These are phyloP conservation scores for Asclepias syriaca DNA, from an alignment of 257 asterid species.

Conservation along the genomic window DNA sequence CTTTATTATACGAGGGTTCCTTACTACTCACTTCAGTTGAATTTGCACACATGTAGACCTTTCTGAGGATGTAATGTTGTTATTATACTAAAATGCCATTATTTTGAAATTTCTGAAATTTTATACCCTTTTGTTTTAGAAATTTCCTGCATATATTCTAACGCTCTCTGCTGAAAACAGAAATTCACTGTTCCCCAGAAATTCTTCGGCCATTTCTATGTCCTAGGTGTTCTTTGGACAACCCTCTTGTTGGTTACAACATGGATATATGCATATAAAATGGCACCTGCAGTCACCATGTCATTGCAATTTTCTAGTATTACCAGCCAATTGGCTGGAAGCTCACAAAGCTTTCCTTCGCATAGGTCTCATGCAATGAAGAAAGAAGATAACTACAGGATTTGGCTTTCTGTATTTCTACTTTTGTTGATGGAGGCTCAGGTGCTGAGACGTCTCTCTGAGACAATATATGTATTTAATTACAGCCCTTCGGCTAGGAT, in stretches of 20 bases:
- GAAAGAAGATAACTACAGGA: constrained; percentile 32
- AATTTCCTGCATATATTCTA: not conserved
- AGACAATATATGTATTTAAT: constrained; percentile 70
- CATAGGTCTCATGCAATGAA: constrained; percentile 29
- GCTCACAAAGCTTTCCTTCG: constrained; percentile 39
- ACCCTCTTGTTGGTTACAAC: constrained; percentile 58
- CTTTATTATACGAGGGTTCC: not conserved
- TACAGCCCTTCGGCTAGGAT: constrained; percentile 81
- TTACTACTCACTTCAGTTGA: not conserved
- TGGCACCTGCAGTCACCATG: constrained; percentile 39
- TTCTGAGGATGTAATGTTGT: not conserved
- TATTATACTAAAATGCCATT: not conserved
- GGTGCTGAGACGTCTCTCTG: constrained; percentile 69
- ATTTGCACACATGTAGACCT: not conserved
- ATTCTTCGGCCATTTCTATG: constrained; percentile 75
- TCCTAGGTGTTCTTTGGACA: constrained; percentile 63
- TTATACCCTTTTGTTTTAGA: not conserved
- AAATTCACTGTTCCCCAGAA: constrained; percentile 71
- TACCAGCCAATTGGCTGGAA: constrained; percentile 65
- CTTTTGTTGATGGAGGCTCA: constrained; percentile 84
- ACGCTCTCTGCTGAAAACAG: constrained; percentile 36
- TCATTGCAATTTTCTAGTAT: constrained; percentile 45
- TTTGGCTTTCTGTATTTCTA: constrained; percentile 66
- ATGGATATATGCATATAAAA: constrained; percentile 58
- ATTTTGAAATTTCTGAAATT: not conserved